A percentile compares a stretch with the other conserved stretches of the same genome.
Evolutionary conservation across 768 basidiomycete species (phyloP).

Genomic region (Hygrophoropsis aurantiaca): DNA sequence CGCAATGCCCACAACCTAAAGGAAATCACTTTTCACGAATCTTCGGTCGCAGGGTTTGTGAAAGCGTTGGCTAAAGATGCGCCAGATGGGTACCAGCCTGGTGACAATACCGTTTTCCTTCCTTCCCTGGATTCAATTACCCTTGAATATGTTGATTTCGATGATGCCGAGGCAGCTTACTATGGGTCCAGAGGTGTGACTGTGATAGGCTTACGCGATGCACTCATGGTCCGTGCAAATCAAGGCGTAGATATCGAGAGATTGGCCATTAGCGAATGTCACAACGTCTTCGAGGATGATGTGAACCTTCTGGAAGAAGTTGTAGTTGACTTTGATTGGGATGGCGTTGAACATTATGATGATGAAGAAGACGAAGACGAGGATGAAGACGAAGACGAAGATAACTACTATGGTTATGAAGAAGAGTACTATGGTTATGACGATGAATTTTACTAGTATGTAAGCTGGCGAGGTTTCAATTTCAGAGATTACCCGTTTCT

Average conservation of each 20-base stretch:
- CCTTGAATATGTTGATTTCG: constrained; percentile 9
- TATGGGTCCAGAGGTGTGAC: constrained; percentile 1
- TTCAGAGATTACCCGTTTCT: too few relatives aligned
- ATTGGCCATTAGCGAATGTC: constrained; percentile 12
- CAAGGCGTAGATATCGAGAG: constrained; percentile 10
- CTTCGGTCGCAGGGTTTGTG: too few relatives aligned
- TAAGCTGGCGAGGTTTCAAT: too few relatives aligned
- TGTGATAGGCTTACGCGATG: constrained; percentile 12
- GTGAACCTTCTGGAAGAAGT: constrained; percentile 4
- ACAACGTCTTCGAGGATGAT: constrained; percentile 5
- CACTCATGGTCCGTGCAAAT: constrained; percentile 12
- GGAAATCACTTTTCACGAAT: too few relatives aligned
- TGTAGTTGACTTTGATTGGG: constrained; percentile 17
- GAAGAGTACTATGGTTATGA: too few relatives aligned
- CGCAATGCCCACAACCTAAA: not conserved
- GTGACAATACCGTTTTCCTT: constrained; percentile 10
- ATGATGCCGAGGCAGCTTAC: not conserved
- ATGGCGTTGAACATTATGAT: constrained; percentile 5
- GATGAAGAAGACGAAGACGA: not conserved
- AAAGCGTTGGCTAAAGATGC: too few relatives aligned
- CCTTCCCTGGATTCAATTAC: constrained; percentile 14
- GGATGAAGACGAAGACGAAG: not conserved
- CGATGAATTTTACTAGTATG: too few relatives aligned
- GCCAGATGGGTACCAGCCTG: too few relatives aligned
- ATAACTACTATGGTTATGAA: too few relatives aligned